A percentile compares a stretch with the other conserved stretches of the same genome.
Conservation (phyloP, 2,329 filamentous ascomycete genomes). For the Bipolaris sorokiniana region DNA sequence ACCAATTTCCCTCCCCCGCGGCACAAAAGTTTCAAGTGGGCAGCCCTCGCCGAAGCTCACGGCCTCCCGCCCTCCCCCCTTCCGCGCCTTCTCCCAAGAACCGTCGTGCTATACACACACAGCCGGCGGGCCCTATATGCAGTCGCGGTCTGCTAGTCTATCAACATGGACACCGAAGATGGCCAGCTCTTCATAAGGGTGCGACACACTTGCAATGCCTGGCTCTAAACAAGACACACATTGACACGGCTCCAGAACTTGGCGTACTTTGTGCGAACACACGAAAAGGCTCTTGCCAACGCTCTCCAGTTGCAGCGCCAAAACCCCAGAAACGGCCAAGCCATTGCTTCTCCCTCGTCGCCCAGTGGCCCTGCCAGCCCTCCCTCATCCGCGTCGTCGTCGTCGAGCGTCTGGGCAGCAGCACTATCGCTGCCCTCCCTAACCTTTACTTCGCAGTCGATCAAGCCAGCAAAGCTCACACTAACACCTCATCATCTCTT, state of each 20-base stretch:
- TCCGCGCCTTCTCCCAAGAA: slow-evolving; percentile 15
- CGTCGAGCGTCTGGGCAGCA: slow-evolving; percentile 74
- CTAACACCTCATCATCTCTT: slow-evolving; percentile 96
- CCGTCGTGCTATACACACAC: slow-evolving; percentile 7
- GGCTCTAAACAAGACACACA: slow-evolving; percentile 5
- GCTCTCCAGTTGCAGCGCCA: slow-evolving; percentile 85
- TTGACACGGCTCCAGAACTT: slow-evolving; percentile 71
- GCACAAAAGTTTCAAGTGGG: slow-evolving; percentile 24
- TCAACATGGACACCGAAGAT: slow-evolving; percentile 83
- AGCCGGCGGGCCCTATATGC: slow-evolving; percentile 38
- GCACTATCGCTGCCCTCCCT: slow-evolving; percentile 86
- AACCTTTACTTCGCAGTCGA: slow-evolving; percentile 80
- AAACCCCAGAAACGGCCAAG: slow-evolving; percentile 68
- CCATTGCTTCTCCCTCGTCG: slow-evolving; percentile 46
- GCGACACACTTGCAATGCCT: slow-evolving; percentile 34
- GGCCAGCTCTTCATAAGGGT: slow-evolving; percentile 89
- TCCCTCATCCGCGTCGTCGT: slow-evolving; percentile 64
- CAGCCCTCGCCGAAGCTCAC: slow-evolving; percentile 15
- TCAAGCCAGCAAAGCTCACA: slow-evolving; percentile 89
- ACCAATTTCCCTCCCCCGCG: slow-evolving; percentile 24
- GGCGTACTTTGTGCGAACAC: slow-evolving; percentile 92
- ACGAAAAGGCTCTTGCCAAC: slow-evolving; percentile 97
- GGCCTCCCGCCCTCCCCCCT: slow-evolving; percentile 6
- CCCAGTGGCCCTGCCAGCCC: slow-evolving; percentile 50
- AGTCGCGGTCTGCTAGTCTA: slow-evolving; percentile 34